Base-by-base conservation (phyloP, 352 stramenopile genomes). In the Pythium coloratum region DNA sequence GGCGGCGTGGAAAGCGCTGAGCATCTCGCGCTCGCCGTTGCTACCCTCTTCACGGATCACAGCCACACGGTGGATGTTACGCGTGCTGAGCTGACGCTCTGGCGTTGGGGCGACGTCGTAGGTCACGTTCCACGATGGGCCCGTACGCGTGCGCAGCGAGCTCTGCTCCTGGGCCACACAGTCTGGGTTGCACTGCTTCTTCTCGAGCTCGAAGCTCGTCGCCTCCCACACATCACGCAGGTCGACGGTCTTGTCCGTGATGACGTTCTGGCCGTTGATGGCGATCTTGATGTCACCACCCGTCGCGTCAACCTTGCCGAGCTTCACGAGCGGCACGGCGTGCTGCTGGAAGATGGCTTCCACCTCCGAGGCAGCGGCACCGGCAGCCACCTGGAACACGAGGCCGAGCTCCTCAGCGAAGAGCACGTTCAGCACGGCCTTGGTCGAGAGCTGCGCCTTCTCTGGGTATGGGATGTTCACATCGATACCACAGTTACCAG, bases 21-120 rank as follows among this genome's bases (percentile, higher is more conserved):
- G 80, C 97, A 99, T 99, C 76, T 99, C 98, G 24, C 97, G 83
- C 79, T 99, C 98, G 46, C 98, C 97, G 79, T 99, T 99, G 72
- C 91, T 98, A 59, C 98, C 97, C 88, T 99, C 97, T 80, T 99
- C 96, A 51, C 97, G 91, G 50, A 99, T 76, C 24, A 99, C 86
- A 34, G 94, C 96, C 36, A 99, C 96, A 62, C 97, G 96, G 73
- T 98, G 96, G 73, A 98, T 84, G 26, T 78, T 61, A 55, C 84
- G 85, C 40, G 85, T 94, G 63, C 86, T 90, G 33, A 94, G 76
- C 67, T 92, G 81, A 10, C 90, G 85, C 64, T 86, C 82, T 6
- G 89, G 89, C 28, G 96, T 99, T 33, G 78, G 62, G 46, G 79
- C 71, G 2, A 95, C 92, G 42, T 77, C 81, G 67, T 91, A 99